Evolutionary conservation across 2,329 filamentous ascomycete species (phyloP).

Genomic region (Alternaria ventricosa): DNA sequence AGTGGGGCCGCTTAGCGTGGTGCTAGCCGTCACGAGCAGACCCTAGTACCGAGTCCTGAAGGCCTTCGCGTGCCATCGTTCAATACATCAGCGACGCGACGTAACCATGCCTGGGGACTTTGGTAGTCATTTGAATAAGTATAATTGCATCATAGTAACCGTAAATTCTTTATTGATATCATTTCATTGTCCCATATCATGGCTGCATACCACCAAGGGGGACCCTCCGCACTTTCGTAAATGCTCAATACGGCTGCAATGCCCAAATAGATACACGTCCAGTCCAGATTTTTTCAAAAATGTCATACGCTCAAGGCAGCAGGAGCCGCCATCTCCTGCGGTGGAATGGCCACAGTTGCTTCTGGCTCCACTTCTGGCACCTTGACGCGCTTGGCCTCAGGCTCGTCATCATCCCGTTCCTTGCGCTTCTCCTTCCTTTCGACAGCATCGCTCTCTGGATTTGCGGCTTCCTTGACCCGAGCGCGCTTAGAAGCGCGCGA

Average conservation of each 20-base stretch:
- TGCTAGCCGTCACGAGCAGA: background rate
- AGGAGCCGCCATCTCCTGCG: constrained; percentile 25
- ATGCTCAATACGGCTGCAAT: constrained; percentile 25
- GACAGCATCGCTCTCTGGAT: constrained; percentile 11
- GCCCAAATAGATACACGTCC: constrained; percentile 1
- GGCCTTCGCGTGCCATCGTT: background rate
- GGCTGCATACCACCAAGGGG: background rate
- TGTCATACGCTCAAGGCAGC: constrained; percentile 29
- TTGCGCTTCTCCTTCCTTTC: constrained; percentile 31
- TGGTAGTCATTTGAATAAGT: background rate
- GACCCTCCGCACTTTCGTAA: constrained; percentile 11
- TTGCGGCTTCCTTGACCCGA: constrained; percentile 40
- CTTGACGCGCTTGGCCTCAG: constrained; percentile 38
- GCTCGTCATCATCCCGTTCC: constrained; percentile 17
- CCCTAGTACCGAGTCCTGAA: background rate
- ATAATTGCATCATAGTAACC: background rate
- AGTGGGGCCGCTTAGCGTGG: background rate
- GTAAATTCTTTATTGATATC: background rate
- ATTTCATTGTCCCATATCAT: background rate
- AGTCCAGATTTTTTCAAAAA: background rate
- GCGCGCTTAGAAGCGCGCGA: constrained; percentile 55
- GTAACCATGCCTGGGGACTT: background rate
- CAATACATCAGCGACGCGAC: background rate
- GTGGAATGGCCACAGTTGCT: constrained; percentile 2
- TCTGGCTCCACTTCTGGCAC: constrained; percentile 23